A percentile compares a stretch with the other conserved stretches of the same genome.
phyloP scores from a whole-genome alignment of 306 rosid species.

The Dalbergia cochinchinensis region DNA sequence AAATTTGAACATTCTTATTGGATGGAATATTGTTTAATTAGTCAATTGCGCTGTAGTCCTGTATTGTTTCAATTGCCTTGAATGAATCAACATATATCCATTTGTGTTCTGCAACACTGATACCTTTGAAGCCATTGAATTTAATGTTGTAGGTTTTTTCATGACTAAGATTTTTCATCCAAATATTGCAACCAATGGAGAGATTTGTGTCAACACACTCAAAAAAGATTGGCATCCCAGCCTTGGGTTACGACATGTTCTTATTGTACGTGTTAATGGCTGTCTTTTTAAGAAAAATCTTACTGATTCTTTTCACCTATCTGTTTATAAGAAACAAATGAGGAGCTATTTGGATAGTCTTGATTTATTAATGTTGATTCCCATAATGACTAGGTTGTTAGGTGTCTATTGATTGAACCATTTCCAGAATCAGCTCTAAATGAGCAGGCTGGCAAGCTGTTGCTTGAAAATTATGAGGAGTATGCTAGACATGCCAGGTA shows the following conservation, averaged over 20 bases:
- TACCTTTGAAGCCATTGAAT: constrained; percentile 34
- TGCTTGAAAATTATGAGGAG: constrained; percentile 93
- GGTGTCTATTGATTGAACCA: constrained; percentile 98
- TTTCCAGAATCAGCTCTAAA: constrained; percentile 98
- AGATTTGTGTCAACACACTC: constrained; percentile 97
- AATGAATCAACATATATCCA: constrained; percentile 1
- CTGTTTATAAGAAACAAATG: not conserved
- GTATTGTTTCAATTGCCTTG: constrained; percentile 19
- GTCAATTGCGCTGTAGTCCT: constrained; percentile 5
- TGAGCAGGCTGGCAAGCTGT: constrained; percentile 95
- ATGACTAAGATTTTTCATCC: constrained; percentile 95
- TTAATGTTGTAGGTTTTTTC: constrained; percentile 77
- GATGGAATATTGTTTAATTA: constrained; percentile 10
- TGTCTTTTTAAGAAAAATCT: not conserved
- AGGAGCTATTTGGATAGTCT: not conserved
- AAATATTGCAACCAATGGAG: constrained; percentile 86
- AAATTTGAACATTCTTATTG: not conserved
- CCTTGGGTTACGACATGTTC: constrained; percentile 92
- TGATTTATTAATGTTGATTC: constrained; percentile 25
- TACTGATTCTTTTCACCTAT: not conserved
- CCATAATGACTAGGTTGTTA: constrained; percentile 76
- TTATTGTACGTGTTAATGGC: constrained; percentile 64
- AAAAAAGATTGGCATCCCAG: constrained; percentile 99
- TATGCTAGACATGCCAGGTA: constrained; percentile 99
- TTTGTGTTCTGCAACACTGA: not conserved